A percentile compares a stretch with the other conserved stretches of the same genome.
Conservation (phyloP, 257 asterid genomes). For the Craterostigma plantagineum region DNA sequence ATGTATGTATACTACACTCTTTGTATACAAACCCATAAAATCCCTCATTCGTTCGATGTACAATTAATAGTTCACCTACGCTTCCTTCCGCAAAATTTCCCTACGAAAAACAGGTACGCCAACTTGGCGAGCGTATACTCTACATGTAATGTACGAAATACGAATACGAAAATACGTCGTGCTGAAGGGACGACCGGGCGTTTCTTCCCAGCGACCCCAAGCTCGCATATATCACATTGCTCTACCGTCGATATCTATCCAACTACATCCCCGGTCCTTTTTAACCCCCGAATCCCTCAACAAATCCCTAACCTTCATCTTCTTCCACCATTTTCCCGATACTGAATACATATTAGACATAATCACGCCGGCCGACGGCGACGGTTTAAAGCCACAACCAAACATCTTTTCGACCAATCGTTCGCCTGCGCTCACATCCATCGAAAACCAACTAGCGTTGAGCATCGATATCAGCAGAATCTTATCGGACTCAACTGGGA, state of each 20-base stretch:
- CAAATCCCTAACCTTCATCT: slow-evolving; percentile 25
- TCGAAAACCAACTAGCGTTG: slow-evolving; percentile 53
- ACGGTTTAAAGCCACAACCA: slow-evolving; percentile 14
- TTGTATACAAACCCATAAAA: too few species aligned
- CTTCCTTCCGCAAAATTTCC: too few species aligned
- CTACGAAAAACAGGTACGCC: too few species aligned
- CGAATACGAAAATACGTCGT: neutral
- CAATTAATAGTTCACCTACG: too few species aligned
- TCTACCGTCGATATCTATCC: slow-evolving; percentile 41
- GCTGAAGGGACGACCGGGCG: neutral
- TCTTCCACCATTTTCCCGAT: slow-evolving; percentile 49
- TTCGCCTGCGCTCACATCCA: slow-evolving; percentile 35
- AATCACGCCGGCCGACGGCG: slow-evolving; percentile 29
- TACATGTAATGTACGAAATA: too few species aligned
- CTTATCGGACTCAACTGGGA: slow-evolving; percentile 38
- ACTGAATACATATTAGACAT: slow-evolving; percentile 69
- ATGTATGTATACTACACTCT: too few species aligned
- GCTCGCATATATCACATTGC: slow-evolving; percentile 22
- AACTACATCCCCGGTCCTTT: slow-evolving; percentile 79
- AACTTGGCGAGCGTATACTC: too few species aligned
- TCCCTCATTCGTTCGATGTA: too few species aligned
- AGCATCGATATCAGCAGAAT: slow-evolving; percentile 37
- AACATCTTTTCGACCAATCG: slow-evolving; percentile 37
- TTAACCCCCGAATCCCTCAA: slow-evolving; percentile 24
- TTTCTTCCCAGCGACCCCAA: slow-evolving; percentile 20